phyloP scores from a whole-genome alignment of 2,329 filamentous ascomycete genomes.

The Daldinia sp. region DNA sequence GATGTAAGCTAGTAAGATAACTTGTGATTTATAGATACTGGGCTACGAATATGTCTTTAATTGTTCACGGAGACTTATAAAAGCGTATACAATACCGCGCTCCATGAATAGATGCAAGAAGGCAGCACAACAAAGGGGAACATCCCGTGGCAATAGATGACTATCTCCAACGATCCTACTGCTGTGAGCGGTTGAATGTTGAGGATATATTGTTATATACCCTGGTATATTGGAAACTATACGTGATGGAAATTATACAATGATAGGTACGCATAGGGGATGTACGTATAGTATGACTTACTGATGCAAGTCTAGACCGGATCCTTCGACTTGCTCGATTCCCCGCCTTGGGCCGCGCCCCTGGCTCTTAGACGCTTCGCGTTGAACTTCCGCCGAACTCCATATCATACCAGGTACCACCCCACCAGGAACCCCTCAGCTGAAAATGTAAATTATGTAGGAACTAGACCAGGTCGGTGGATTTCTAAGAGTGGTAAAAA shows the following conservation, averaged over 20 bases:
- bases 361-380: neutral
- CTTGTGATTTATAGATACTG: conserved; percentile 3
- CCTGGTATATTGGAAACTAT: too few species aligned
- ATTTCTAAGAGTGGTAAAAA: neutral
- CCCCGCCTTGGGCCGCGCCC: neutral
- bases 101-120: neutral
- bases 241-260: too few species aligned
- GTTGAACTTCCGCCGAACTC: conserved; percentile 1
- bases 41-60: neutral
- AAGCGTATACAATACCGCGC: neutral
- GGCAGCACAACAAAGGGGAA: neutral
- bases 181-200: too few species aligned
- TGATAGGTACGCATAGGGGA: neutral
- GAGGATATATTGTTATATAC: too few species aligned
- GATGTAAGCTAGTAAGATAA: conserved; percentile 22
- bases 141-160: neutral
- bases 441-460: neutral
- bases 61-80: neutral
- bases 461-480: neutral
- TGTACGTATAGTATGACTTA: neutral
- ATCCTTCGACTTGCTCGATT: neutral
- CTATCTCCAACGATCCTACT: too few species aligned
- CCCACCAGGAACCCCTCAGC: neutral
- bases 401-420: neutral
- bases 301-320: neutral